These are phyloP conservation scores for Jackrogersella multiformis DNA, from an alignment of 495 filamentous ascomycete genomes.

Conservation along the genomic window DNA sequence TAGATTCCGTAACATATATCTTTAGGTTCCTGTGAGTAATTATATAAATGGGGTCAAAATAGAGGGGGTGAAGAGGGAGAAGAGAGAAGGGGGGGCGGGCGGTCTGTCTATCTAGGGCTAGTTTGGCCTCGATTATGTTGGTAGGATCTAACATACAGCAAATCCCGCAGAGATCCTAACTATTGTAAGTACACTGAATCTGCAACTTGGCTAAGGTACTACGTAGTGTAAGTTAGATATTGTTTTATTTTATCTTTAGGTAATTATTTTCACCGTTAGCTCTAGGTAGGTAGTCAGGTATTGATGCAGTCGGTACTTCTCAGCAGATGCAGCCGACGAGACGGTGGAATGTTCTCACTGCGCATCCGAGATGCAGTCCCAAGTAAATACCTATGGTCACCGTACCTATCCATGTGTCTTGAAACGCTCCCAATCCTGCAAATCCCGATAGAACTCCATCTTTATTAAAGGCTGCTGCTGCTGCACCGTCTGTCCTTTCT, in stretches of 20 bases:
- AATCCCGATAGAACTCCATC: constrained; percentile 30
- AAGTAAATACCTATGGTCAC: constrained; percentile 4
- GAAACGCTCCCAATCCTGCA: constrained; percentile 1
- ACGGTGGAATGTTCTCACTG: constrained; percentile 30
- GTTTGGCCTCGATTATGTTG: constrained; percentile 3
- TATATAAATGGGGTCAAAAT: constrained; percentile 19
- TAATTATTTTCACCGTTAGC: constrained; percentile 19
- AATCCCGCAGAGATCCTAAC: constrained; percentile 4
- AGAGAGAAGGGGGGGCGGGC: constrained; percentile 10
- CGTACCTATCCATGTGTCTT: constrained; percentile 6
- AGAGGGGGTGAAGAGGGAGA: background rate
- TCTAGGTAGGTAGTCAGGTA: constrained; percentile 21
- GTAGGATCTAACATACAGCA: constrained; percentile 24
- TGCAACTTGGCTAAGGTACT: constrained; percentile 1
- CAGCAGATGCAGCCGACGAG: constrained; percentile 18
- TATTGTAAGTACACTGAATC: constrained; percentile 4
- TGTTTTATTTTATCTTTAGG: too few relatives aligned
- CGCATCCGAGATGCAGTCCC: constrained; percentile 42
- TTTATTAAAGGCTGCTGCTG: background rate
- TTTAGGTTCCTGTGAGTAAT: background rate
- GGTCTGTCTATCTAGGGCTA: constrained; percentile 18
- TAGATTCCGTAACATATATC: constrained; percentile 1
- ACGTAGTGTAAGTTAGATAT: too few relatives aligned
- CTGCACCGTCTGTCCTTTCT: background rate
- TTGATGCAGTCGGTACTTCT: constrained; percentile 33